Conservation (phyloP, 2,329 filamentous ascomycete genomes). For the Beauveria medogensis region DNA sequence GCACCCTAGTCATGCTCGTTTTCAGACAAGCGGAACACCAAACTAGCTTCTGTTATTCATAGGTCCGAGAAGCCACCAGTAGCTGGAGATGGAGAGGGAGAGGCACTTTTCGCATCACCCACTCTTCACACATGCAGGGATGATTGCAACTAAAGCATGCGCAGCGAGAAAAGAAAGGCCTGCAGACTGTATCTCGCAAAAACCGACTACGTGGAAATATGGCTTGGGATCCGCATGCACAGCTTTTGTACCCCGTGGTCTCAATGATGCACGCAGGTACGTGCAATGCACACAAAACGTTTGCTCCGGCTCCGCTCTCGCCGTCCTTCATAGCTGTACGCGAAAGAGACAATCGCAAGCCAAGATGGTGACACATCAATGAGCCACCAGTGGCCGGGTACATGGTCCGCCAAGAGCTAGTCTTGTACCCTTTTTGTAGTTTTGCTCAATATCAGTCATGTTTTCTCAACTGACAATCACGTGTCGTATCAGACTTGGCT, state of each 20-base stretch:
- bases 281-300: not conserved
- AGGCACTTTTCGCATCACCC: not conserved
- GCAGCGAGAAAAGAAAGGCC: not conserved
- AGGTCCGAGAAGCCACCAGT: not conserved
- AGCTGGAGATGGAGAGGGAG: not conserved
- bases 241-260: not conserved
- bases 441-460: not conserved
- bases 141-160: not conserved
- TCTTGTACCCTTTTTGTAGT: not conserved
- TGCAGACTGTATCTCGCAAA: not conserved
- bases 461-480: not conserved
- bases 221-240: constrained; percentile 9
- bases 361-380: not conserved
- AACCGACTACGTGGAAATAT: constrained; percentile 6
- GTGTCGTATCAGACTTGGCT: not conserved
- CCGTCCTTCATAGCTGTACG: not conserved
- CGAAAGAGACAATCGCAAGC: not conserved
- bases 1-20: not conserved
- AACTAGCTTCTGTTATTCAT: not conserved
- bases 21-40: not conserved
- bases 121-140: not conserved
- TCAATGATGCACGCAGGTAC: constrained; percentile 1
- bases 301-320: not conserved
- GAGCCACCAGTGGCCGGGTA: constrained; percentile 1
- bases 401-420: not conserved